These are phyloP conservation scores for Thymus quinquecostatus DNA, from an alignment of 257 asterid species.

Conservation along the genomic window DNA sequence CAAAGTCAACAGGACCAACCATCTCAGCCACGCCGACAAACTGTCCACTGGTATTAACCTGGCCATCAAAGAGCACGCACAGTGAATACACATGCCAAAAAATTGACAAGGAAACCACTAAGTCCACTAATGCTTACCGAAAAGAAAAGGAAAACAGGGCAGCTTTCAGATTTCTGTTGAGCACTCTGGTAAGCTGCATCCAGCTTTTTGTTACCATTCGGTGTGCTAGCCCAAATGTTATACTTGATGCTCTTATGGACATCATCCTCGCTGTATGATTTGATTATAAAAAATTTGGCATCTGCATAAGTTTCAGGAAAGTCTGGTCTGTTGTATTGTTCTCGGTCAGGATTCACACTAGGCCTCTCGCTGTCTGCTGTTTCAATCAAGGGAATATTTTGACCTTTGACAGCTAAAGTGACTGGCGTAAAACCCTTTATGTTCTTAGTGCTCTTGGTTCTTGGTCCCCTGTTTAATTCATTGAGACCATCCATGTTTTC, in stretches of 20 bases:
- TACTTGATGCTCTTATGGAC: conserved; percentile 77
- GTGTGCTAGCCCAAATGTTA: conserved; percentile 82
- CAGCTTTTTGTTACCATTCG: conserved; percentile 75
- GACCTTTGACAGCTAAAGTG: conserved; percentile 60
- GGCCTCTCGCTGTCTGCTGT: conserved; percentile 39
- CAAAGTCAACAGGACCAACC: conserved; percentile 72
- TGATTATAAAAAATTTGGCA: conserved; percentile 67
- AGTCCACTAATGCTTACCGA: conserved; percentile 46
- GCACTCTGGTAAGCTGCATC: conserved; percentile 63
- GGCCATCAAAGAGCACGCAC: background rate
- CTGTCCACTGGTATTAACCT: conserved; percentile 82
- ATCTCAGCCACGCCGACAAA: conserved; percentile 84
- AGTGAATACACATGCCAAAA: background rate
- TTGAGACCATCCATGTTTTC: conserved; percentile 64
- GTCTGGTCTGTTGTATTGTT: conserved; percentile 58
- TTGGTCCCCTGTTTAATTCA: conserved; percentile 76
- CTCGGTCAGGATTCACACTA: conserved; percentile 46
- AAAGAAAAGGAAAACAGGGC: conserved; percentile 70
- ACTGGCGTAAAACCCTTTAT: conserved; percentile 52
- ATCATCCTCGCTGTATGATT: conserved; percentile 74
- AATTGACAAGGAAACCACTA: background rate
- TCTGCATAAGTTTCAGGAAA: conserved; percentile 51
- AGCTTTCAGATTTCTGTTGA: conserved; percentile 49
- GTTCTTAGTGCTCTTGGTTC: conserved; percentile 54
- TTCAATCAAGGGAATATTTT: conserved; percentile 46